Evolutionary conservation across 805 yeast genomes (phyloP).

Genomic region (Candida morakotiae): DNA sequence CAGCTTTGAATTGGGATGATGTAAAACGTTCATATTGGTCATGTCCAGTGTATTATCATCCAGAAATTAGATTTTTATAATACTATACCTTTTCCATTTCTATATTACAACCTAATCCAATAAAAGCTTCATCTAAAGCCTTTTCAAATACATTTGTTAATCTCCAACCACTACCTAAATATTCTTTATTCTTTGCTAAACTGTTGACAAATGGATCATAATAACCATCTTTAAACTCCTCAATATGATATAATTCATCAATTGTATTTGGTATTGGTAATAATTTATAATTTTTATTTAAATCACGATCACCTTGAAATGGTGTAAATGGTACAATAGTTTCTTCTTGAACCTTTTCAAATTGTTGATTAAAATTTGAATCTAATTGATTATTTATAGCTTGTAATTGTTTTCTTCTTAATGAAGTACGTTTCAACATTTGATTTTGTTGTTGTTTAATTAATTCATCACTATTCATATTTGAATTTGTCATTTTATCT

Average conservation of each 20-base stretch:
- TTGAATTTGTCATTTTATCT: slow-evolving; percentile 32
- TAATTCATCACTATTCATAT: slow-evolving; percentile 34
- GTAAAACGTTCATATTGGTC: slow-evolving; percentile 64
- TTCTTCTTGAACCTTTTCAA: slow-evolving; percentile 19
- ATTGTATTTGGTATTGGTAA: slow-evolving; percentile 22
- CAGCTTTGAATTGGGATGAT: slow-evolving; percentile 54
- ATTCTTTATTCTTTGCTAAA: slow-evolving; percentile 57
- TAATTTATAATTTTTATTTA: slow-evolving; percentile 47
- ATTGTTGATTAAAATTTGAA: slow-evolving; percentile 28
- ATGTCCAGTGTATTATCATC: slow-evolving; percentile 66
- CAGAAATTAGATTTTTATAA: slow-evolving; percentile 48
- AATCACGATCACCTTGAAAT: slow-evolving; percentile 82
- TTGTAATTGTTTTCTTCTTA: slow-evolving; percentile 57
- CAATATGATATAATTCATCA: slow-evolving; percentile 22
- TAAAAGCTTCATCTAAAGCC: slow-evolving; percentile 82
- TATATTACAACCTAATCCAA: slow-evolving; percentile 81
- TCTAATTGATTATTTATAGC: slow-evolving; percentile 57
- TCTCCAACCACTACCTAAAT: slow-evolving; percentile 82
- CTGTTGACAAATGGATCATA: slow-evolving; percentile 45
- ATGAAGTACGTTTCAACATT: slow-evolving; percentile 57
- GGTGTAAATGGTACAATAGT: slow-evolving; percentile 76
- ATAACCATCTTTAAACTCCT: slow-evolving; percentile 18
- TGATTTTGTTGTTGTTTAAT: slow-evolving; percentile 33
- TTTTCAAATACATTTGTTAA: slow-evolving; percentile 66
- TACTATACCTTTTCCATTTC: slow-evolving; percentile 37